Conservation (phyloP, 345 rosid genomes). For the Aethionema arabicum region DNA sequence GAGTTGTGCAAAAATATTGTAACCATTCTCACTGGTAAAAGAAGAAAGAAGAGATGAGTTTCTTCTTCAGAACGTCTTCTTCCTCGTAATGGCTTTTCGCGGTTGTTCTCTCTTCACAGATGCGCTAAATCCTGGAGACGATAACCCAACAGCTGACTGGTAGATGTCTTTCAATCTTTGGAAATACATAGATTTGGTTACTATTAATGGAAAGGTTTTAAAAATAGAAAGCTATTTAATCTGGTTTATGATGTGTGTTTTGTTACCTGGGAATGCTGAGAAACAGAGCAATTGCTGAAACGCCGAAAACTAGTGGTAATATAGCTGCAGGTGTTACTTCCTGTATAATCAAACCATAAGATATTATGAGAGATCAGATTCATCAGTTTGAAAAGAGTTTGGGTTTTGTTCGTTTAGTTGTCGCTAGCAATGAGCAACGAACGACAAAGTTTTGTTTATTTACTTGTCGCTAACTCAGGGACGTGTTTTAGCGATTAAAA, state of each 20-base stretch:
- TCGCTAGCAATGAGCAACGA: no score
- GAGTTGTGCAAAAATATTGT: neutral
- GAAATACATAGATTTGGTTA: neutral
- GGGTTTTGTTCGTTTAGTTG: no score
- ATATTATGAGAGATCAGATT: neutral
- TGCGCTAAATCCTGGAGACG: slow-evolving; percentile 57
- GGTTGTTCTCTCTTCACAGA: slow-evolving; percentile 59
- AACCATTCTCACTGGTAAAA: no score
- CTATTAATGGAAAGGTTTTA: slow-evolving; percentile 4
- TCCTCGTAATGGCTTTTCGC: slow-evolving; percentile 64
- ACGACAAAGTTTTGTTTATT: neutral
- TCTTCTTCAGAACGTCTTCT: slow-evolving; percentile 69
- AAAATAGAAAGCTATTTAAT: neutral
- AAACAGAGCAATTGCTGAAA: slow-evolving; percentile 66
- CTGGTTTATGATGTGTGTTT: neutral
- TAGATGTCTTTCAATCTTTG: slow-evolving; percentile 78
- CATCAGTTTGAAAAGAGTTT: no score
- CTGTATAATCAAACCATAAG: slow-evolving; percentile 40
- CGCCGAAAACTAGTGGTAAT: slow-evolving; percentile 69
- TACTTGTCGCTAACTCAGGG: no score
- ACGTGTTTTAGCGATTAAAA: no score
- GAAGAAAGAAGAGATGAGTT: slow-evolving; percentile 1
- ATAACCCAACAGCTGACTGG: slow-evolving; percentile 53
- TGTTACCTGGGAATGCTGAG: slow-evolving; percentile 82
- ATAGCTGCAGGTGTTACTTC: slow-evolving; percentile 91